phyloP scores from a whole-genome alignment of 2,329 filamentous ascomycete species.

The Cladosporium velox region DNA sequence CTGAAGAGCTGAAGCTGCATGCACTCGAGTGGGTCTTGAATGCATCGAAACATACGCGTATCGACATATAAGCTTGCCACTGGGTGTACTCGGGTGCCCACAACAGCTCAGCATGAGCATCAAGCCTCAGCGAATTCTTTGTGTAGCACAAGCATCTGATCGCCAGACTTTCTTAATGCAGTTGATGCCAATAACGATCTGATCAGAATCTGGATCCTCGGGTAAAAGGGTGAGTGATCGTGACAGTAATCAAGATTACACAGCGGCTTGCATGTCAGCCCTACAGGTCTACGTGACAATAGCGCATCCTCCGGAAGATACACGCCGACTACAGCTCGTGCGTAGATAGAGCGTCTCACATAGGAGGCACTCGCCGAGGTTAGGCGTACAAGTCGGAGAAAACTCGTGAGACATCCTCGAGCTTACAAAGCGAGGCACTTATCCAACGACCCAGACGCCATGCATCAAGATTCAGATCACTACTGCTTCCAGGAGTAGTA shows the following conservation, averaged over 20 bases:
- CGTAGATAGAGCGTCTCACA: neutral
- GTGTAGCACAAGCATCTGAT: neutral
- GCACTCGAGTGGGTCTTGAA: neutral
- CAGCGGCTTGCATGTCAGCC: neutral
- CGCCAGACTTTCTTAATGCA: no score
- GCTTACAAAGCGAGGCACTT: conserved; percentile 2
- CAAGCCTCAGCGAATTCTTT: neutral
- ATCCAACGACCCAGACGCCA: neutral
- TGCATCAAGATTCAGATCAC: neutral
- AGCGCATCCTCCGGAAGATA: neutral
- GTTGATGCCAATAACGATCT: neutral
- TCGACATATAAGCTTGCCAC: neutral
- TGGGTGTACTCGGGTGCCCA: neutral
- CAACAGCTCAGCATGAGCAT: neutral
- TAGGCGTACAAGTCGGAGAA: neutral
- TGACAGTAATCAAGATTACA: neutral
- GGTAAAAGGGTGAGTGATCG: neutral
- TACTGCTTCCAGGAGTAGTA: neutral
- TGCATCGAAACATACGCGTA: neutral
- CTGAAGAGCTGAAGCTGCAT: neutral
- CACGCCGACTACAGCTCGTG: neutral
- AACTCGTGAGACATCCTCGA: neutral
- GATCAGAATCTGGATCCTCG: neutral
- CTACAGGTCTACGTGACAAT: neutral
- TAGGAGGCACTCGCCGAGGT: neutral